Evolutionary conservation across 169 alveolate genomes (phyloP).

Genomic region (Sarcocystis neurona): DNA sequence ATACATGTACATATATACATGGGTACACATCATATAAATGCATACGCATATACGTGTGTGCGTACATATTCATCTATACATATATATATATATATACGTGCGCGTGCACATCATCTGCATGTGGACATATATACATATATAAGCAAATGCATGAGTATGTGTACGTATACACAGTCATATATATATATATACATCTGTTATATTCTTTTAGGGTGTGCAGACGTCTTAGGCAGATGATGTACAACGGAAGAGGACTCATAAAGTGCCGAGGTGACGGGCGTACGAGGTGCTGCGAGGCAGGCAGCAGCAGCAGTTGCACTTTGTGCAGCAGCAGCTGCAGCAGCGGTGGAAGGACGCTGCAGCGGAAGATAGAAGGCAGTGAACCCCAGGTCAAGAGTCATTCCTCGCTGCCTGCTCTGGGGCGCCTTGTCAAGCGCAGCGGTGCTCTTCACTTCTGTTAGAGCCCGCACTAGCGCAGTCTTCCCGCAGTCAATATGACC

Average conservation of each 20-base stretch:
- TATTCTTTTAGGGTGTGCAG: background rate
- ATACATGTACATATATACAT: too few species aligned
- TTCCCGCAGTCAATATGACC: constrained; percentile 95
- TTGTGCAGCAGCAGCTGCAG: constrained; percentile 59
- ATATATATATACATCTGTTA: background rate
- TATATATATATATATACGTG: too few species aligned
- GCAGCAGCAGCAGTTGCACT: constrained; percentile 7
- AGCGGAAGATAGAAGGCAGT: constrained; percentile 81
- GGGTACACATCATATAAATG: too few species aligned
- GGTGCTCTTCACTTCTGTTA: constrained; percentile 78
- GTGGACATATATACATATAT: too few species aligned
- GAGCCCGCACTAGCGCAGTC: constrained; percentile 82
- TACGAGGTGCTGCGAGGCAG: background rate
- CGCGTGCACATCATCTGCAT: too few species aligned
- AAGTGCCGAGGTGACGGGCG: background rate
- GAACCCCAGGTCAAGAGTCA: constrained; percentile 92
- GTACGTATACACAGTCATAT: too few species aligned
- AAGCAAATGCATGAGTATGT: too few species aligned
- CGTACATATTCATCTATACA: too few species aligned
- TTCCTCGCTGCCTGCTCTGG: constrained; percentile 88
- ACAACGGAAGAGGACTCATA: too few species aligned
- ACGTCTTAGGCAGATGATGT: background rate
- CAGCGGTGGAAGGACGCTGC: constrained; percentile 73
- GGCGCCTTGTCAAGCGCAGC: constrained; percentile 92
- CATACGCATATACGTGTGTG: too few species aligned